Conservation (phyloP, 441 rosid genomes). For the Hura crepitans region DNA sequence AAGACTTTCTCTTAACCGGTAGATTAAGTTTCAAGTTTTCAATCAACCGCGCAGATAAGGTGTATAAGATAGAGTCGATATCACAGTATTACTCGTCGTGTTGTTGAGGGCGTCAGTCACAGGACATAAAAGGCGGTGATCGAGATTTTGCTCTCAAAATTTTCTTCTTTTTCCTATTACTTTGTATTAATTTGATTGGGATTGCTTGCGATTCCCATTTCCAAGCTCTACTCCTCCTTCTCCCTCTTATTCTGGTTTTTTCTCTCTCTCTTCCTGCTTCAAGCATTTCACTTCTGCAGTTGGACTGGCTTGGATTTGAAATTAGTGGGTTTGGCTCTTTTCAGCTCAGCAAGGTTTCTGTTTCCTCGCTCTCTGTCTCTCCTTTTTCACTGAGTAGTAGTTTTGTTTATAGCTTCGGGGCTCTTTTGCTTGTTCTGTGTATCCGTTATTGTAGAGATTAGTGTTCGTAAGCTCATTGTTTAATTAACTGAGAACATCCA, state of each 20-base stretch:
- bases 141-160: constrained; percentile 19
- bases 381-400: neutral
- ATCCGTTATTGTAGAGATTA: neutral
- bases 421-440: neutral
- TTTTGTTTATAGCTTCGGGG: neutral
- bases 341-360: constrained; percentile 24
- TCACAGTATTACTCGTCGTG: neutral
- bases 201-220: constrained; percentile 29
- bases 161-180: constrained; percentile 11
- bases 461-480: constrained; percentile 1
- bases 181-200: neutral
- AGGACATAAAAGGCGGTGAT: constrained; percentile 35
- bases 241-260: neutral
- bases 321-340: constrained; percentile 16
- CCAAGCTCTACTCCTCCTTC: constrained; percentile 3
- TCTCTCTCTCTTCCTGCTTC: neutral
- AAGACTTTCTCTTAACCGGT: too few species aligned
- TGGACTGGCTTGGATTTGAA: constrained; percentile 17
- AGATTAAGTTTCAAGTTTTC: too few species aligned
- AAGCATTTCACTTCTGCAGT: constrained; percentile 10
- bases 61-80: too few species aligned
- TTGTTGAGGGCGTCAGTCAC: constrained; percentile 13
- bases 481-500: neutral
- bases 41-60: too few species aligned
- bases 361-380: neutral